Evolutionary conservation across 352 stramenopile species (phyloP).

Genomic region (Pythium insidiosum): DNA sequence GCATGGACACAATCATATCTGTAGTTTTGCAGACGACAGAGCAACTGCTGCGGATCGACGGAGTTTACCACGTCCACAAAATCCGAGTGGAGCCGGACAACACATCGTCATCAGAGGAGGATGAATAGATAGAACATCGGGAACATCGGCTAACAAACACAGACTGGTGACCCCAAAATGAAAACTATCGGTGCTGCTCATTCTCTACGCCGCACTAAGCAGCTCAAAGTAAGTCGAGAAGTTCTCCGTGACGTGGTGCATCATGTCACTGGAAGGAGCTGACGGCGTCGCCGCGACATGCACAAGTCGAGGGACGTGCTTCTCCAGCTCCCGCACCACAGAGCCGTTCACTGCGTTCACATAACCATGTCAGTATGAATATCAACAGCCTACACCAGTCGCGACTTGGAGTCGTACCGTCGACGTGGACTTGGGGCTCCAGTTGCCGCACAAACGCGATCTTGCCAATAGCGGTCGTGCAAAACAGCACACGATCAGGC

Average conservation of each 20-base stretch:
- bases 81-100: no score
- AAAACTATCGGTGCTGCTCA: no score
- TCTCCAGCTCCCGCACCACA: constrained; percentile 58
- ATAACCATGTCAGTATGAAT: neutral
- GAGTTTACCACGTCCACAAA: constrained; percentile 14
- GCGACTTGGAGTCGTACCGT: constrained; percentile 32
- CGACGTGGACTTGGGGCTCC: constrained; percentile 73
- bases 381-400: constrained; percentile 1
- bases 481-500: constrained; percentile 76
- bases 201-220: constrained; percentile 25
- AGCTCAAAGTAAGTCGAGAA: constrained; percentile 66
- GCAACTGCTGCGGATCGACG: constrained; percentile 48
- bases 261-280: constrained; percentile 12
- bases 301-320: constrained; percentile 69
- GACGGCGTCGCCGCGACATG: constrained; percentile 28
- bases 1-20: constrained; percentile 39
- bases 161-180: no score
- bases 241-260: constrained; percentile 59
- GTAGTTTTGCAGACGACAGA: constrained; percentile 42
- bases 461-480: constrained; percentile 64
- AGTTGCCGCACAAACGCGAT: constrained; percentile 84
- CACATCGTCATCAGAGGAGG: no score
- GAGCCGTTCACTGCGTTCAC: constrained; percentile 33
- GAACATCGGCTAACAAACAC: no score
- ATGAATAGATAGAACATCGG: no score